These are phyloP conservation scores for Amanita thiersii DNA, from an alignment of 768 basidiomycete species.

Conservation along the genomic window DNA sequence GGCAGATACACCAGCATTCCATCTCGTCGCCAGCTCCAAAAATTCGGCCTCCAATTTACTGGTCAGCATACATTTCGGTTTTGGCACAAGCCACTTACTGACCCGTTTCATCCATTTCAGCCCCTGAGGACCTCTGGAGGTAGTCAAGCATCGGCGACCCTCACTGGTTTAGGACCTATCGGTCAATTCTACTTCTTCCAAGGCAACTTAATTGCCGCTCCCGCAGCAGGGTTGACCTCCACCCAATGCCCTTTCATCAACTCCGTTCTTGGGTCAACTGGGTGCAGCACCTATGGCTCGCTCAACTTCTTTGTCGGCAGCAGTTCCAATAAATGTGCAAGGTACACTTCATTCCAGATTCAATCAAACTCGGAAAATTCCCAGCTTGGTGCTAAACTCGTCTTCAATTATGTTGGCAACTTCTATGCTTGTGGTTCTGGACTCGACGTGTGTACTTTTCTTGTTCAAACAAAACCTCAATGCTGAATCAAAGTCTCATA, in stretches of 20 bases:
- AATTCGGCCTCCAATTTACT: conserved; percentile 16
- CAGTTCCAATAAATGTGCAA: conserved; percentile 24
- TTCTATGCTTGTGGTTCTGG: conserved; percentile 21
- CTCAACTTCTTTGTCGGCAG: conserved; percentile 18
- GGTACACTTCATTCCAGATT: conserved; percentile 18
- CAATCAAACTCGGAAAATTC: conserved; percentile 20
- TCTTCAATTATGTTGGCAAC: conserved; percentile 18
- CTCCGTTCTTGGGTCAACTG: too few relatives aligned
- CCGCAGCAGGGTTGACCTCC: too few relatives aligned
- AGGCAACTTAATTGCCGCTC: conserved; percentile 14
- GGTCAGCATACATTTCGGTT: conserved; percentile 10
- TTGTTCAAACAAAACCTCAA: neutral
- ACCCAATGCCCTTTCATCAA: too few relatives aligned
- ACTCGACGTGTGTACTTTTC: conserved; percentile 17
- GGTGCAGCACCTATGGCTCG: conserved; percentile 19
- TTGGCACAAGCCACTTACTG: neutral
- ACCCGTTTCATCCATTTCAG: too few relatives aligned
- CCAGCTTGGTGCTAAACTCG: conserved; percentile 20
- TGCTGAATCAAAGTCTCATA: neutral
- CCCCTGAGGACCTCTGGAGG: conserved; percentile 19
- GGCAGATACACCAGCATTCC: conserved; percentile 24
- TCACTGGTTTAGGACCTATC: conserved; percentile 17
- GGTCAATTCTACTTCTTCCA: conserved; percentile 25
- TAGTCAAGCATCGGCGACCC: conserved; percentile 15
- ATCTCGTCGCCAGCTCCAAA: conserved; percentile 20